A percentile compares a stretch with the other conserved stretches of the same genome.
These are phyloP conservation scores for Lepraria neglecta DNA, from an alignment of 495 filamentous ascomycete genomes.

Conservation along the genomic window DNA sequence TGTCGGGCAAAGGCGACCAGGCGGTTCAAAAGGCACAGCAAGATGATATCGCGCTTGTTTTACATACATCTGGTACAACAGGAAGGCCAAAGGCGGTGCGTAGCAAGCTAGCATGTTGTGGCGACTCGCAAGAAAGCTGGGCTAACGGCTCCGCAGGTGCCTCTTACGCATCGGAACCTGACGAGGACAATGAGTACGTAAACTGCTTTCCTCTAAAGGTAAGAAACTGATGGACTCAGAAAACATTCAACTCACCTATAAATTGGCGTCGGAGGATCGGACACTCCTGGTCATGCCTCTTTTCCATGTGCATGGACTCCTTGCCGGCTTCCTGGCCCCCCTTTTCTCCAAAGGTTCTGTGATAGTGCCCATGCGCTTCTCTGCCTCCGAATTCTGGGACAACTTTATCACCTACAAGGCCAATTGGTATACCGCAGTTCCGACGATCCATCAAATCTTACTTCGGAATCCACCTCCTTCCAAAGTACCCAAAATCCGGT, in stretches of 20 bases:
- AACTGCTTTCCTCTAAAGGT: neutral
- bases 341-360: constrained; percentile 66
- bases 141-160: constrained; percentile 42
- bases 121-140: neutral
- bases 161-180: constrained; percentile 72
- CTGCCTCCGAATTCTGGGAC: constrained; percentile 74
- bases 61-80: constrained; percentile 75
- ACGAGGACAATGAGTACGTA: constrained; percentile 64
- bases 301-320: constrained; percentile 81
- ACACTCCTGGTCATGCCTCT: constrained; percentile 88
- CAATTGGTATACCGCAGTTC: constrained; percentile 85
- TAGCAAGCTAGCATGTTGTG: neutral
- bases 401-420: constrained; percentile 64
- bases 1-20: constrained; percentile 45
- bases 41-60: constrained; percentile 56
- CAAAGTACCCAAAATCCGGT: constrained; percentile 65
- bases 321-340: constrained; percentile 71
- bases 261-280: constrained; percentile 58
- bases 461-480: constrained; percentile 60
- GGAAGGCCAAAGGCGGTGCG: constrained; percentile 71
- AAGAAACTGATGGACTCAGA: constrained; percentile 33
- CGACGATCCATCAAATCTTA: constrained; percentile 84
- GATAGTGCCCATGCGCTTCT: constrained; percentile 68
- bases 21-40: constrained; percentile 51
- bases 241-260: constrained; percentile 71